A percentile compares a stretch with the other conserved stretches of the same genome.
These are phyloP conservation scores for Salix exigua DNA, from an alignment of 345 rosid species.

Conservation along the genomic window DNA sequence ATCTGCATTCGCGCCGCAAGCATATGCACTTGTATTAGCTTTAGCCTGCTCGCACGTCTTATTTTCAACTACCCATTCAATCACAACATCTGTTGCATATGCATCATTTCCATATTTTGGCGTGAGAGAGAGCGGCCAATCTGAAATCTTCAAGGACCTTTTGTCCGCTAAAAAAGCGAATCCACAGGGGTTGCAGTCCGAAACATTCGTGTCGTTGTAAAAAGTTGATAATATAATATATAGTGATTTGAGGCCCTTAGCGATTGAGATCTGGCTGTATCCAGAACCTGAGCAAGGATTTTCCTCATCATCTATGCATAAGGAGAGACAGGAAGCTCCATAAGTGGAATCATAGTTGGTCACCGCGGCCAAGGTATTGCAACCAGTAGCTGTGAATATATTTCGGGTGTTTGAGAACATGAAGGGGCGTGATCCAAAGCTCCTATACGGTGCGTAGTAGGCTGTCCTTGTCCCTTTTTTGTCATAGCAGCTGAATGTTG, in stretches of 20 bases:
- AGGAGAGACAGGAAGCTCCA: slow-evolving; percentile 14
- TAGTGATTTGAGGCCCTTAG: slow-evolving; percentile 6
- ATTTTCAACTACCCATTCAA: slow-evolving; percentile 16
- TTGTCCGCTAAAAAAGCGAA: slow-evolving; percentile 20
- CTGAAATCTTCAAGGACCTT: not conserved
- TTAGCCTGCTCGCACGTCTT: not conserved
- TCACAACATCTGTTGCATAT: not conserved
- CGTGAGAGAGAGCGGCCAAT: not conserved
- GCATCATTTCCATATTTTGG: not conserved
- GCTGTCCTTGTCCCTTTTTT: not conserved
- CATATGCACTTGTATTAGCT: not conserved
- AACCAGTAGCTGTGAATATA: slow-evolving; percentile 26
- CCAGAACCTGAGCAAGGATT: slow-evolving; percentile 26
- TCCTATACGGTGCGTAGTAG: rapidly evolving
- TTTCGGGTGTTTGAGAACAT: slow-evolving; percentile 15
- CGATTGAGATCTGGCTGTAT: slow-evolving; percentile 26
- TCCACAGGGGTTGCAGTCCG: slow-evolving; percentile 7
- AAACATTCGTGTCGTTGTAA: not conserved
- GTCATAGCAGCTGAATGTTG: too few relatives aligned
- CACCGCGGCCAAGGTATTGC: slow-evolving; percentile 11
- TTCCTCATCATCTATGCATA: not conserved
- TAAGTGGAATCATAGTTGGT: not conserved
- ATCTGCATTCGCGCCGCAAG: slow-evolving; percentile 2
- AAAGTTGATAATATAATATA: not conserved
- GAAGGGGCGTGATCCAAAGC: not conserved